Evolutionary conservation across 371 early-diverging fungal species (phyloP), one percentile per base, ranked within the genome.

Genomic region (Batkoa obscura): DNA sequence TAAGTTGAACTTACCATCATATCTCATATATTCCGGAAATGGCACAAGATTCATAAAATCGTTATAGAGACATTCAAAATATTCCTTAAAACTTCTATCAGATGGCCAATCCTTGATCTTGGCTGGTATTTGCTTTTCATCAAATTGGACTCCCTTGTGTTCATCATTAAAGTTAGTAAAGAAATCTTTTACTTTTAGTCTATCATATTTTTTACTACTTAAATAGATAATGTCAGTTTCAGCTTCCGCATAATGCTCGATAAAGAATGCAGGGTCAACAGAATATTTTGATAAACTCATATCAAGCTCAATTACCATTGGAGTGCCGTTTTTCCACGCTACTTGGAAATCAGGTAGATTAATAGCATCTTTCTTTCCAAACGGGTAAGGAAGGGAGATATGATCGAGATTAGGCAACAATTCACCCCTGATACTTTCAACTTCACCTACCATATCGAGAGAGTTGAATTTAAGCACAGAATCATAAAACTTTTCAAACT

Each of bases 51-150:
- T 46, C 69, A 79, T 68, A 43, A 82, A 79, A 39, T 73, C 70
- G 6, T 57, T 47, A 61, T 68, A 74, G 31, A 76, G 72, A 0
- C 59, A 60, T 0, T 79, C 79, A 50, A 80, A 72, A 15, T 59
- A 61, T 0, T 58, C 52, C 13, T 59, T 55, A 52, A 84, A 81
- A 33, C 77, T 70, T 6, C 67, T 66, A 8, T 67, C 60, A 0
- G 80, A 70, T 30, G 83, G 83, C 83, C 83, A 83, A 57, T 83
- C 84, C 76, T 84, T 62, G 3, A 58, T 31, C 38, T 32, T 37
- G 15, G 13, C 15, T 13, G 10, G 17, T 41, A 4, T 34, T 12
- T 34, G 30, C 31, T 41, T 30, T 32, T 34, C 17, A 13, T 46
- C 53, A 23, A 50, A 34, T 0, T 36, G 46, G 12, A 56, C 37